phyloP scores from a whole-genome alignment of 2,329 filamentous ascomycete genomes.

The Pseudohalonectria lignicola region DNA sequence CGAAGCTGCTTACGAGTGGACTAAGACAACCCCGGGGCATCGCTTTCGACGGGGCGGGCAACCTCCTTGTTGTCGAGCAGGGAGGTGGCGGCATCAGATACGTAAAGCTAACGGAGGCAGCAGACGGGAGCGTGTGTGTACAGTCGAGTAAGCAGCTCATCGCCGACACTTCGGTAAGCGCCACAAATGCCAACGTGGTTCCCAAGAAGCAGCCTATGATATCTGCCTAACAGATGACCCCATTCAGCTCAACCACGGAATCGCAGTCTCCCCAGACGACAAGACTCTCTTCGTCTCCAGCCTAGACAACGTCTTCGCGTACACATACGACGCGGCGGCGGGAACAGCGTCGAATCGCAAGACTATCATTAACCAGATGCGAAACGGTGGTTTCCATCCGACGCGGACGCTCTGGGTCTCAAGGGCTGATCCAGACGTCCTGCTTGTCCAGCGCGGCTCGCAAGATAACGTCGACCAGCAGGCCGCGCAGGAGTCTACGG shows the following conservation, averaged over 20 bases:
- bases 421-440: slow-evolving; percentile 27
- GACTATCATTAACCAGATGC: slow-evolving; percentile 37
- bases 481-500: slow-evolving; percentile 29
- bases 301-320: slow-evolving; percentile 31
- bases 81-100: slow-evolving; percentile 2
- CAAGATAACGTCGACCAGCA: slow-evolving; percentile 36
- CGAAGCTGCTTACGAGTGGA: slow-evolving; percentile 3
- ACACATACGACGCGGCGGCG: slow-evolving; percentile 34
- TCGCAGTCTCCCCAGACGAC: slow-evolving; percentile 17
- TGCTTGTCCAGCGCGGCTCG: slow-evolving; percentile 42
- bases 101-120: slow-evolving; percentile 1
- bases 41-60: slow-evolving; percentile 4
- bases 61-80: slow-evolving; percentile 5
- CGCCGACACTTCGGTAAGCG: slow-evolving; percentile 2
- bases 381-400: slow-evolving; percentile 29
- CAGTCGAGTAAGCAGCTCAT: slow-evolving; percentile 4
- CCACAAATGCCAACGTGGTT: no score
- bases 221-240: slow-evolving; percentile 3
- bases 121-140: slow-evolving; percentile 3
- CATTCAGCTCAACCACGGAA: slow-evolving; percentile 16
- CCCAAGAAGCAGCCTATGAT: no score
- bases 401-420: slow-evolving; percentile 42
- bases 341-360: slow-evolving; percentile 26
- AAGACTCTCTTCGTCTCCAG: slow-evolving; percentile 25
- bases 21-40: slow-evolving; percentile 1